Percentiles rank a stretch among this genome's conserved stretches.
Evolutionary conservation across 345 rosid species (phyloP).

Genomic region (Kandelia obovata): DNA sequence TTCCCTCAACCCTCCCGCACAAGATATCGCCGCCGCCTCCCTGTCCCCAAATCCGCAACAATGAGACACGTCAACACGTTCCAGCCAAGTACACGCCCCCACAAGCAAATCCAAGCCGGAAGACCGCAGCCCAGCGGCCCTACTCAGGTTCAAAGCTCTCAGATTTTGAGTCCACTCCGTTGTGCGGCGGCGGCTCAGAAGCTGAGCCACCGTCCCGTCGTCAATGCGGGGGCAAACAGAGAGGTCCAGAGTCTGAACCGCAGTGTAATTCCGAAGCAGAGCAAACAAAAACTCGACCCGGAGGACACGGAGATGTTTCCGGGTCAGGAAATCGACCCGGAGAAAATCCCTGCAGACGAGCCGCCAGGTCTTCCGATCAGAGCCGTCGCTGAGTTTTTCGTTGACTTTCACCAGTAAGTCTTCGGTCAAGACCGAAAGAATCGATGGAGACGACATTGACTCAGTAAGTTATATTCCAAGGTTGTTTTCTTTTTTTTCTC

Average conservation of each 20-base stretch:
- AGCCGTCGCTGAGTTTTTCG: slow-evolving; percentile 35
- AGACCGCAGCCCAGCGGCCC: slow-evolving; percentile 58
- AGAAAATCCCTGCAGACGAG: slow-evolving; percentile 67
- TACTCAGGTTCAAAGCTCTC: slow-evolving; percentile 53
- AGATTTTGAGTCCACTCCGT: slow-evolving; percentile 37
- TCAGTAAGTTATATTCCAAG: neutral
- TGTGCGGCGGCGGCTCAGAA: slow-evolving; percentile 25
- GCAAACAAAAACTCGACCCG: slow-evolving; percentile 56
- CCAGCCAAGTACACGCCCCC: slow-evolving; percentile 51
- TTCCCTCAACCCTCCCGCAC: slow-evolving; percentile 53
- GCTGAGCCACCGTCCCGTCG: slow-evolving; percentile 47
- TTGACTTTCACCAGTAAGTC: slow-evolving; percentile 62
- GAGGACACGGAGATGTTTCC: slow-evolving; percentile 55
- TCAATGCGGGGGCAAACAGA: slow-evolving; percentile 74
- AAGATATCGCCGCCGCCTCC: slow-evolving; percentile 85
- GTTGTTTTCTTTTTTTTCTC: neutral
- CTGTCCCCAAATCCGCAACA: slow-evolving; percentile 68
- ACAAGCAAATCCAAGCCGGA: slow-evolving; percentile 58
- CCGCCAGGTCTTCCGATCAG: slow-evolving; percentile 66
- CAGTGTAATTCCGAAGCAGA: slow-evolving; percentile 48
- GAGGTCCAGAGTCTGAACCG: slow-evolving; percentile 60
- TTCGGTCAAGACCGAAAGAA: slow-evolving; percentile 52
- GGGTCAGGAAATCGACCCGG: slow-evolving; percentile 57
- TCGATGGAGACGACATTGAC: slow-evolving; percentile 35
- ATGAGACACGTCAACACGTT: slow-evolving; percentile 70